These are phyloP conservation scores for Helichrysum umbraculigerum DNA, from an alignment of 129 eudicot species.

Conservation along the genomic window DNA sequence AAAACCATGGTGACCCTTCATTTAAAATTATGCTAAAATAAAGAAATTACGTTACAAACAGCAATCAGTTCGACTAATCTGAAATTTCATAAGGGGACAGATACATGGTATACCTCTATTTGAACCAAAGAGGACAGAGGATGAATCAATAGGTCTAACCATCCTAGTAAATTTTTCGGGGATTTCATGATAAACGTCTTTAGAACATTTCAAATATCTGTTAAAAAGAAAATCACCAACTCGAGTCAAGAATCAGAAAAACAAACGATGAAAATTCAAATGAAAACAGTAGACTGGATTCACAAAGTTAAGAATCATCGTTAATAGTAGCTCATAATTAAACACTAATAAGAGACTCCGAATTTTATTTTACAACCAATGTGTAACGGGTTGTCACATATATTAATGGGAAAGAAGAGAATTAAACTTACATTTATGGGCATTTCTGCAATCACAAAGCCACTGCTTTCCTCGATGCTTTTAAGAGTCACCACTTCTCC, in stretches of 20 bases:
- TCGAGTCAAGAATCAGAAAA: background rate
- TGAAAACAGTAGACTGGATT: background rate
- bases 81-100: background rate
- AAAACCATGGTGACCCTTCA: background rate
- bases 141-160: background rate
- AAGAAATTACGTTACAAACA: background rate
- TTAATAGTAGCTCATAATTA: background rate
- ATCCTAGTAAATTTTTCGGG: conserved; percentile 7
- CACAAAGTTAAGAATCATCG: background rate
- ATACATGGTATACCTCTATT: conserved; percentile 4
- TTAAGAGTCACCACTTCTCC: conserved; percentile 93
- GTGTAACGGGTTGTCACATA: background rate
- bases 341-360: background rate
- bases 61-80: background rate
- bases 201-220: conserved; percentile 85
- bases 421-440: conserved; percentile 74
- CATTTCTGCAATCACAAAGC: conserved; percentile 85
- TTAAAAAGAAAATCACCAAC: conserved; percentile 24
- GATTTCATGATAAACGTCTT: conserved; percentile 15
- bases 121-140: background rate
- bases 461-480: conserved; percentile 84
- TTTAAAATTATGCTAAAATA: background rate
- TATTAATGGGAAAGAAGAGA: background rate
- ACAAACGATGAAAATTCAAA: background rate
- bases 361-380: background rate